A percentile compares a stretch with the other conserved stretches of the same genome.
phyloP scores from a whole-genome alignment of 2,329 filamentous ascomycete species.

The Orbilia ellipsospora region DNA sequence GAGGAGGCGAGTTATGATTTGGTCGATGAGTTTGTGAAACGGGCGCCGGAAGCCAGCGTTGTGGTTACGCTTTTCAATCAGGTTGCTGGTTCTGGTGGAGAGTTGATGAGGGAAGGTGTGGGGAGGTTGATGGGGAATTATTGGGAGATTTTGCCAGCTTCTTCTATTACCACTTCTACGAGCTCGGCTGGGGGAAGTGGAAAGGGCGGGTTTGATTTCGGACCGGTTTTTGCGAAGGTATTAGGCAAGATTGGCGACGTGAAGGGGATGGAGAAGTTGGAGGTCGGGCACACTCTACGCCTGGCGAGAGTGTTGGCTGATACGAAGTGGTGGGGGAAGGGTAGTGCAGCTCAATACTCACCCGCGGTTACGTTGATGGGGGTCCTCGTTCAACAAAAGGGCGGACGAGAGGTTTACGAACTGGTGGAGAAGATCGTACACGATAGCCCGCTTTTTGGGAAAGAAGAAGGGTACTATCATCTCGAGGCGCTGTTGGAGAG shows the following conservation, averaged over 20 bases:
- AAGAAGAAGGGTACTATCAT: neutral
- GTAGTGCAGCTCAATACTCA: conserved; percentile 31
- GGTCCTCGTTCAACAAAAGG: conserved; percentile 15
- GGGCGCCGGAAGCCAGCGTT: conserved; percentile 84
- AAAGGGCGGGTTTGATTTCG: conserved; percentile 88
- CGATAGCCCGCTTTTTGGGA: conserved; percentile 44
- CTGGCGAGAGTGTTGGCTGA: conserved; percentile 58
- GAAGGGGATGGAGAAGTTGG: conserved; percentile 56
- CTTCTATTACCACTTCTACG: neutral
- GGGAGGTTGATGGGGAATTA: conserved; percentile 84
- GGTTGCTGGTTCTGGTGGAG: conserved; percentile 73
- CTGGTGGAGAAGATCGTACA: conserved; percentile 42
- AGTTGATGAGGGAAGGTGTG: conserved; percentile 79
- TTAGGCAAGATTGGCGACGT: conserved; percentile 62
- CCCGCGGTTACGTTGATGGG: conserved; percentile 44
- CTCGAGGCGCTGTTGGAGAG: conserved; percentile 48
- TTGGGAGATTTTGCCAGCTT: conserved; percentile 77
- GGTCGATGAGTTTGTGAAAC: conserved; percentile 77
- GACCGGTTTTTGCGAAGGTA: conserved; percentile 76
- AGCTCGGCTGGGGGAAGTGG: conserved; percentile 62
- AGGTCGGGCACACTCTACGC: conserved; percentile 57
- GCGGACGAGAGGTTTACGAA: conserved; percentile 18
- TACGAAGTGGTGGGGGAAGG: conserved; percentile 59
- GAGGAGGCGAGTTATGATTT: conserved; percentile 68
- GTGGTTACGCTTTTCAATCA: conserved; percentile 78